A percentile compares a stretch with the other conserved stretches of the same genome.
Evolutionary conservation across 768 basidiomycete species (phyloP).

Genomic region (Leucocoprinus sp.): DNA sequence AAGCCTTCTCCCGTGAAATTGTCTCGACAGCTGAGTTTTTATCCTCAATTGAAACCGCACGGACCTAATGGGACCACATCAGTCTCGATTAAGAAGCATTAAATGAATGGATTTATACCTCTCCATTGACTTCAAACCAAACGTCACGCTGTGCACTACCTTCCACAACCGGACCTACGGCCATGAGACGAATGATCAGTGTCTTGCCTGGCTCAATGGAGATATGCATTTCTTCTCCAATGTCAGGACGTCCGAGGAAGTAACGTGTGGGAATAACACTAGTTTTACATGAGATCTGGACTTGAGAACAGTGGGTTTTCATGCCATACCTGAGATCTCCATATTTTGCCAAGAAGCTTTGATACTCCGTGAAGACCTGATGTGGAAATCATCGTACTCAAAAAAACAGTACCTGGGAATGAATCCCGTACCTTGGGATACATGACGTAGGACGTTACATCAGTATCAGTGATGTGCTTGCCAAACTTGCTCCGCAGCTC

Average conservation of each 20-base stretch:
- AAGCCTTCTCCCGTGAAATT: conserved; percentile 90
- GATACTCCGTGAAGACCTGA: conserved; percentile 95
- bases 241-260: conserved; percentile 88
- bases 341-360: conserved; percentile 90
- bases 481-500: conserved; percentile 92
- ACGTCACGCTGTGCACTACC: conserved; percentile 91
- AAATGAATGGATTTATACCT: conserved; percentile 39
- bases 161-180: conserved; percentile 87
- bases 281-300: conserved; percentile 12
- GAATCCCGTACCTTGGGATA: conserved; percentile 74
- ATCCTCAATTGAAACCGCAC: conserved; percentile 93
- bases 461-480: conserved; percentile 86
- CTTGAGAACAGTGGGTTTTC: background rate
- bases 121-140: conserved; percentile 98
- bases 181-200: conserved; percentile 92
- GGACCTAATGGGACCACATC: conserved; percentile 47
- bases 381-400: background rate
- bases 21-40: conserved; percentile 96
- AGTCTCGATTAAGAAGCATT: conserved; percentile 9
- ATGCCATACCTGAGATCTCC: conserved; percentile 78
- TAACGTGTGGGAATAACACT: conserved; percentile 94
- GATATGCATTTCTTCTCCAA: conserved; percentile 96
- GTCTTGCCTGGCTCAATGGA: conserved; percentile 96
- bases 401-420: background rate
- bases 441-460: conserved; percentile 96